These are phyloP conservation scores for Sarocladium brachiariae DNA, from an alignment of 2,329 filamentous ascomycete genomes.

Conservation along the genomic window DNA sequence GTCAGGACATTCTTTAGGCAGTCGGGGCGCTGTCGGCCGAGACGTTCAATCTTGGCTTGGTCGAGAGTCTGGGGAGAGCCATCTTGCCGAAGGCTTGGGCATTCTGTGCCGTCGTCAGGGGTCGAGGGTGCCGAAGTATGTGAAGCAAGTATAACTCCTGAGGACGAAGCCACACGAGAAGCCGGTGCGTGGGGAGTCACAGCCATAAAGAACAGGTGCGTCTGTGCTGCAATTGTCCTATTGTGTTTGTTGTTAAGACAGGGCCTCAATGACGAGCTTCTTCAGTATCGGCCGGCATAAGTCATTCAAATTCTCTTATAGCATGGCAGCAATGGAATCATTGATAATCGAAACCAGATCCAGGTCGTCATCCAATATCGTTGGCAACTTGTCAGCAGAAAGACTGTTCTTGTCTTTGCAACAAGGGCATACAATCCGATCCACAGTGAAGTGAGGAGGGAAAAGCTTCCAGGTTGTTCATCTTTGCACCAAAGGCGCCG, in stretches of 20 bases:
- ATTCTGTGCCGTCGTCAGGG: constrained; percentile 4
- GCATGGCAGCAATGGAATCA: background rate
- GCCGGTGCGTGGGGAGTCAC: background rate
- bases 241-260: background rate
- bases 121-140: background rate
- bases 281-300: background rate
- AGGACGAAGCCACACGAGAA: background rate
- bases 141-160: background rate
- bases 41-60: constrained; percentile 42
- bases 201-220: background rate
- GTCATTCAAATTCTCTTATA: background rate
- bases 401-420: too few relatives aligned
- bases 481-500: background rate
- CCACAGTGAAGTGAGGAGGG: background rate
- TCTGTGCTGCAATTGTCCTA: background rate
- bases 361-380: background rate
- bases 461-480: constrained; percentile 1
- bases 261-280: background rate
- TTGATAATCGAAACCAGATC: constrained; percentile 4
- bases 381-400: background rate
- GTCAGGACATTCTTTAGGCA: constrained; percentile 44
- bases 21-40: constrained; percentile 56
- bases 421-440: too few relatives aligned
- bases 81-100: constrained; percentile 1
- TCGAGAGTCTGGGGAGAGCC: constrained; percentile 10